phyloP scores from a whole-genome alignment of 2,329 filamentous ascomycete genomes.

The Colletotrichum lindemuthianum region DNA sequence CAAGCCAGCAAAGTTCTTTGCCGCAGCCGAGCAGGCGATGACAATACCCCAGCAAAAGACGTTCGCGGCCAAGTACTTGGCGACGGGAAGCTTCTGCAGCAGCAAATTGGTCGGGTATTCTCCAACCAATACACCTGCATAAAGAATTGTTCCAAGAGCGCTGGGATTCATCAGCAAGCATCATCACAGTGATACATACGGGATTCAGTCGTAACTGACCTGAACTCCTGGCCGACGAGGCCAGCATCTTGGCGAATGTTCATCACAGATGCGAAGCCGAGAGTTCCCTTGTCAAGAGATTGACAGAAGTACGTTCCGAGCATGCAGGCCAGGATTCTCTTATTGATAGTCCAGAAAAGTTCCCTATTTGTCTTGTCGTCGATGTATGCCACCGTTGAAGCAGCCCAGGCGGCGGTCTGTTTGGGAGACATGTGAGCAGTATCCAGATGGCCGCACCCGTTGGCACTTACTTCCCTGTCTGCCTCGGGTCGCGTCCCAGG shows the following conservation, averaged over 20 bases:
- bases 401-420: slow-evolving; percentile 20
- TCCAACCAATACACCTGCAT: slow-evolving; percentile 69
- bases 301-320: slow-evolving; percentile 59
- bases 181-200: too few relatives aligned
- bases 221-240: slow-evolving; percentile 52
- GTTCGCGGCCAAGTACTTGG: slow-evolving; percentile 22
- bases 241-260: slow-evolving; percentile 60
- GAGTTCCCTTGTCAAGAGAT: slow-evolving; percentile 45
- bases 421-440: not conserved
- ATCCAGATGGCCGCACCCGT: too few relatives aligned
- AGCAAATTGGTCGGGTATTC: slow-evolving; percentile 67
- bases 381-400: slow-evolving; percentile 47
- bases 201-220: not conserved
- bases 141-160: slow-evolving; percentile 65
- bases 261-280: slow-evolving; percentile 62
- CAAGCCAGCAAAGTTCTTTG: slow-evolving; percentile 28
- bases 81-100: slow-evolving; percentile 55
- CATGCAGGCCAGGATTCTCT: slow-evolving; percentile 60
- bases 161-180: slow-evolving; percentile 42
- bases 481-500: slow-evolving; percentile 6
- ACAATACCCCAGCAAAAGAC: slow-evolving; percentile 57
- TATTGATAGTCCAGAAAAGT: slow-evolving; percentile 60
- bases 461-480: slow-evolving; percentile 1
- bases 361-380: slow-evolving; percentile 61
- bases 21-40: slow-evolving; percentile 45